A percentile compares a stretch with the other conserved stretches of the same genome.
Conservation (phyloP, 257 asterid species). For the Anisodus tanguticus region DNA sequence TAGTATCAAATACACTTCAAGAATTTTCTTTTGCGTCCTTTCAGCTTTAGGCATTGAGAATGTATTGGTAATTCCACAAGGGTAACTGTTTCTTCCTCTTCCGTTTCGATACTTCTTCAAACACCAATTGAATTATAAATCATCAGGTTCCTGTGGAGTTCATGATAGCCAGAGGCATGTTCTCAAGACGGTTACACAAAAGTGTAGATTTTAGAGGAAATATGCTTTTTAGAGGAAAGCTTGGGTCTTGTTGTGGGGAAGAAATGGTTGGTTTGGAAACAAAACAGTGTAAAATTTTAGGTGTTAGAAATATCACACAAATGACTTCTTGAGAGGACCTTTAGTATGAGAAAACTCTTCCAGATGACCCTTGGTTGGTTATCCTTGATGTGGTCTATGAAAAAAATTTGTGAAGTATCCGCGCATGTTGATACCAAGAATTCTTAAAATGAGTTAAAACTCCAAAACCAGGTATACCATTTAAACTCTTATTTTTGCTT, state of each 20-base stretch:
- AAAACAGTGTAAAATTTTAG: neutral
- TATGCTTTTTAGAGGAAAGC: neutral
- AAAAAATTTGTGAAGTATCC: neutral
- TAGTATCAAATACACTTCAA: neutral
- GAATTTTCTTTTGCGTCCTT: neutral
- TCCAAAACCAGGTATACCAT: neutral
- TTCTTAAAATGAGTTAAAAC: neutral
- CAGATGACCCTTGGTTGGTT: neutral
- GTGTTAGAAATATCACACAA: neutral
- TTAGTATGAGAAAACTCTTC: neutral
- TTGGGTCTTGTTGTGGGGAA: neutral
- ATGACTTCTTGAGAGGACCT: neutral
- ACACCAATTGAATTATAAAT: too few relatives aligned
- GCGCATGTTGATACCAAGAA: neutral
- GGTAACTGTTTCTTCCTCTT: neutral
- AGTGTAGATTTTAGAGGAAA: neutral
- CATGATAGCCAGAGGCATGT: neutral
- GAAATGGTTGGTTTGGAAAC: constrained; percentile 5
- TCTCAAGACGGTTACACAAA: neutral
- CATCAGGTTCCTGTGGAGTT: neutral
- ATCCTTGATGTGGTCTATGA: neutral
- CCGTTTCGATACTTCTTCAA: neutral
- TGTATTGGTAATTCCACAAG: neutral
- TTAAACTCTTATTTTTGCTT: neutral
- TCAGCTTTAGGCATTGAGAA: neutral